phyloP scores from a whole-genome alignment of 2,329 filamentous ascomycete species.

The Clarireedia paspali region DNA sequence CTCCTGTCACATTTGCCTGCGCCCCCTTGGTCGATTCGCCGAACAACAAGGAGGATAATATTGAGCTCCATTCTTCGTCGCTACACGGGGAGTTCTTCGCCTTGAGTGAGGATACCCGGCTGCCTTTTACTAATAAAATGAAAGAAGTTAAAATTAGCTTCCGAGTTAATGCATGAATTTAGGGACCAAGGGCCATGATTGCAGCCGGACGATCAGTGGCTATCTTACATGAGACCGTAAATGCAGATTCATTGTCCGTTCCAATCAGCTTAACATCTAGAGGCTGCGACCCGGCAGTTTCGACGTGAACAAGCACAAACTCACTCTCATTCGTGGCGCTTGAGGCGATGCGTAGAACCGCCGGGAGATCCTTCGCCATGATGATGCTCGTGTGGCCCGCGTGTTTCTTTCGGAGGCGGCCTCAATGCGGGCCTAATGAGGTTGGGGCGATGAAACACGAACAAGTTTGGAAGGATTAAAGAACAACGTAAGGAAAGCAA shows the following conservation, averaged over 20 bases:
- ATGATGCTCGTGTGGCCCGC: not conserved
- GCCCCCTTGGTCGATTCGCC: slow-evolving; percentile 34
- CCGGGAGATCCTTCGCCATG: slow-evolving; percentile 15
- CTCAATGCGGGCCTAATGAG: not conserved
- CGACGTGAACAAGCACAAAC: slow-evolving; percentile 55
- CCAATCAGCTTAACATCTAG: slow-evolving; percentile 61
- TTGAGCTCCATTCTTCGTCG: slow-evolving; percentile 58
- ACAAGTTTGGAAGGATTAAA: not conserved
- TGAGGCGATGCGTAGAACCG: slow-evolving; percentile 48
- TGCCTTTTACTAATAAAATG: slow-evolving; percentile 44
- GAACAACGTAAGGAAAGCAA: not conserved
- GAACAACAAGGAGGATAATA: slow-evolving; percentile 51
- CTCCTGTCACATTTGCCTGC: slow-evolving; percentile 47
- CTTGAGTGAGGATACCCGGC: slow-evolving; percentile 44
- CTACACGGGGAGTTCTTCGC: slow-evolving; percentile 46
- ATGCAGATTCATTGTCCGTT: slow-evolving; percentile 43
- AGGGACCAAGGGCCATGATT: slow-evolving; percentile 15
- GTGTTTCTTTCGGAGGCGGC: not conserved
- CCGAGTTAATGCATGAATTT: slow-evolving; percentile 26
- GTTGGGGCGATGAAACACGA: not conserved
- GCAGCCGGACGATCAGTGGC: slow-evolving; percentile 17
- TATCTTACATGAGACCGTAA: slow-evolving; percentile 23
- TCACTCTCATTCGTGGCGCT: slow-evolving; percentile 29
- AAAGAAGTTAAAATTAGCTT: slow-evolving; percentile 18
- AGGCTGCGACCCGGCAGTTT: slow-evolving; percentile 39